Conservation (phyloP, 2,329 filamentous ascomycete genomes). For the Thielaviopsis populi region DNA sequence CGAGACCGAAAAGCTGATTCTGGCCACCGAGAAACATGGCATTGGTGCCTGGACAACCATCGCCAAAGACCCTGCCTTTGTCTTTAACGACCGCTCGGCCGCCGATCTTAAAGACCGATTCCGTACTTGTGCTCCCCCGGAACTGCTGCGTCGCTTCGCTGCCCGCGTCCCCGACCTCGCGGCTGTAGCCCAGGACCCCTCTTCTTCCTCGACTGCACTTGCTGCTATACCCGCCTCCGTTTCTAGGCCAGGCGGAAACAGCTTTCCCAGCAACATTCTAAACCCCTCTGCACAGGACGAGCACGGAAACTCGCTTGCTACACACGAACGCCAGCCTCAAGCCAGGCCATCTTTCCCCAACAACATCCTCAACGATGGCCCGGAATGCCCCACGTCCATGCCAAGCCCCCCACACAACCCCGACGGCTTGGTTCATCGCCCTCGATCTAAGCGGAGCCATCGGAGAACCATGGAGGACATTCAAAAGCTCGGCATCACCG, state of each 20-base stretch:
- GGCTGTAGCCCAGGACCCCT: background rate
- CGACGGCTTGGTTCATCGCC: conserved; percentile 21
- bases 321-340: conserved; percentile 8
- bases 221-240: background rate
- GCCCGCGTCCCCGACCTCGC: background rate
- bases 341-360: conserved; percentile 7
- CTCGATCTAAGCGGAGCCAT: conserved; percentile 38
- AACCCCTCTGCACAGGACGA: conserved; percentile 14
- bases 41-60: conserved; percentile 53
- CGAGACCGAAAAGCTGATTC: conserved; percentile 46
- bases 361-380: conserved; percentile 20
- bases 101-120: conserved; percentile 53
- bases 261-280: conserved; percentile 9
- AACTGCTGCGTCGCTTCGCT: conserved; percentile 28
- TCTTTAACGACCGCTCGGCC: conserved; percentile 45
- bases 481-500: conserved; percentile 42
- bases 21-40: conserved; percentile 47
- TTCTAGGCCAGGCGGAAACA: background rate
- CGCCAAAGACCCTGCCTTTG: conserved; percentile 43
- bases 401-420: conserved; percentile 22
- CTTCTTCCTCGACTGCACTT: background rate
- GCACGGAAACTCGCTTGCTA: background rate
- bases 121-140: conserved; percentile 48
- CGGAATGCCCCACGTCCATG: conserved; percentile 18
- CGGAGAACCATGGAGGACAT: conserved; percentile 42